These are phyloP conservation scores for Turnera subulata DNA, from an alignment of 345 rosid species.

Conservation along the genomic window DNA sequence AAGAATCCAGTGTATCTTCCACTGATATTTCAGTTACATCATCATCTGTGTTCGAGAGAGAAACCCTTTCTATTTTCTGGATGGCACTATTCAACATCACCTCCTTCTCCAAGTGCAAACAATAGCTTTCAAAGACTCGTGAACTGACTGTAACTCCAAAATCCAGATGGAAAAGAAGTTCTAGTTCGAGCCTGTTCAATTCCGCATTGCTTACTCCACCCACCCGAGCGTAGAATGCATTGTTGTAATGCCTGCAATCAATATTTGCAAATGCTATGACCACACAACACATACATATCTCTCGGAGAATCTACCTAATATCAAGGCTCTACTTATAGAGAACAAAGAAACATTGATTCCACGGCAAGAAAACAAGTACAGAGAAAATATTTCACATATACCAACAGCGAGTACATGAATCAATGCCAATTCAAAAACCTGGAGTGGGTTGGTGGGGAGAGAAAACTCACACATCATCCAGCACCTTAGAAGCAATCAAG, in stretches of 20 bases:
- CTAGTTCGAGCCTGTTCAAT: constrained; percentile 71
- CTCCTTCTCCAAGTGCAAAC: constrained; percentile 69
- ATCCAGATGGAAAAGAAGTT: constrained; percentile 76
- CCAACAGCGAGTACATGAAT: not conserved
- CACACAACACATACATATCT: too few species aligned
- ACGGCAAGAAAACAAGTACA: too few species aligned
- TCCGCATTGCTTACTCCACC: constrained; percentile 89
- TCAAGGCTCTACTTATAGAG: too few species aligned
- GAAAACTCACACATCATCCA: constrained; percentile 78
- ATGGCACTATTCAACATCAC: constrained; percentile 28
- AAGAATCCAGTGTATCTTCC: constrained; percentile 18
- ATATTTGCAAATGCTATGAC: not conserved
- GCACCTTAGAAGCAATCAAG: constrained; percentile 88
- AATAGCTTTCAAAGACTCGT: constrained; percentile 66
- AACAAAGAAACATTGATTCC: too few species aligned
- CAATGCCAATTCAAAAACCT: not conserved
- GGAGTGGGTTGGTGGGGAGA: not conserved
- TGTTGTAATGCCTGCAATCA: constrained; percentile 65
- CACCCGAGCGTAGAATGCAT: constrained; percentile 68
- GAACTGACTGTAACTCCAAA: constrained; percentile 54
- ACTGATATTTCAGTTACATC: constrained; percentile 25
- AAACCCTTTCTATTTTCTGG: constrained; percentile 16
- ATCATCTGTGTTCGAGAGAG: constrained; percentile 12
- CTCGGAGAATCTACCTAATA: too few species aligned
- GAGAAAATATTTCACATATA: too few species aligned